Conservation (phyloP, 1,139 yeast genomes). For the Candida tropicalis region DNA sequence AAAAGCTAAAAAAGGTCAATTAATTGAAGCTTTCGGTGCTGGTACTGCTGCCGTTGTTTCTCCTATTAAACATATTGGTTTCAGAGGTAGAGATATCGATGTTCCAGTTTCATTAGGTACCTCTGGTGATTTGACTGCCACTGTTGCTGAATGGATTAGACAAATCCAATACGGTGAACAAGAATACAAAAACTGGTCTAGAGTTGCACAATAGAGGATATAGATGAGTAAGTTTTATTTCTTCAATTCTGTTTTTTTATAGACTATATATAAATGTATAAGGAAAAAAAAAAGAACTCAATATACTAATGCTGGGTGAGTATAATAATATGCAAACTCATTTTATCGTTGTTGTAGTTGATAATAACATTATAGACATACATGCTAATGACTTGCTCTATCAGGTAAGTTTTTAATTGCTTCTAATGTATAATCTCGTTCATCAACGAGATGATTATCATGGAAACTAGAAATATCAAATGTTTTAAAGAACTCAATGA, state of each 20-base stretch:
- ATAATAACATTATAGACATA: conserved; percentile 5
- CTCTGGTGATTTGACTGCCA: conserved; percentile 80
- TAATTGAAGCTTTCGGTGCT: conserved; percentile 94
- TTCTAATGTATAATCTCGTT: conserved; percentile 75
- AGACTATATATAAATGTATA: not conserved
- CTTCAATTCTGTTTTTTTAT: not conserved
- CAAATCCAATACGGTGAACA: conserved; percentile 88
- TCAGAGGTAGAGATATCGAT: conserved; percentile 66
- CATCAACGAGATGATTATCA: conserved; percentile 74
- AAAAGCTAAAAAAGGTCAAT: conserved; percentile 73
- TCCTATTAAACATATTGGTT: conserved; percentile 87
- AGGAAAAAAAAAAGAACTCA: not conserved
- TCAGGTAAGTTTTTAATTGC: conserved; percentile 73
- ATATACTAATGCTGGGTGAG: not conserved
- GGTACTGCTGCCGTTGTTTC: conserved; percentile 98
- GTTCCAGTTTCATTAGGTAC: conserved; percentile 82
- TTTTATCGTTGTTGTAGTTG: too few species aligned
- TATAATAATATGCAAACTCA: too few species aligned
- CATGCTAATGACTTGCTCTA: conserved; percentile 16
- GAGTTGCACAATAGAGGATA: conserved; percentile 37
- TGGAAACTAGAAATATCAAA: conserved; percentile 67
- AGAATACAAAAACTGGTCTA: conserved; percentile 64
- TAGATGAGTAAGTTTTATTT: not conserved
- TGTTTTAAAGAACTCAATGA: conserved; percentile 66
- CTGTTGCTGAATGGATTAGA: conserved; percentile 82